Base-by-base conservation (phyloP, 2,329 filamentous ascomycete genomes). In the Atkinsonella hypoxylon region DNA sequence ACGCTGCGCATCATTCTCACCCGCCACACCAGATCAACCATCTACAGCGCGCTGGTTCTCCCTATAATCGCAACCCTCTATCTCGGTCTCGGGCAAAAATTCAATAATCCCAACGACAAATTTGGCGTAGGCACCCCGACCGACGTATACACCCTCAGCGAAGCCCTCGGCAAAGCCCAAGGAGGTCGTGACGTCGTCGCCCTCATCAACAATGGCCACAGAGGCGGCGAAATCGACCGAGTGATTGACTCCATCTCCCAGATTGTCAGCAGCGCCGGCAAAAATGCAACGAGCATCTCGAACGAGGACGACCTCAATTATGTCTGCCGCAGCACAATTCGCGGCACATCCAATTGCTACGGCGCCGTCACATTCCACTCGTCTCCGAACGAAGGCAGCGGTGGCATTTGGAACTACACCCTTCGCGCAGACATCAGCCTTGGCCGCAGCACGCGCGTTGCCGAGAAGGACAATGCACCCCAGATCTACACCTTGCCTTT, bases 151-250 rank as follows among this genome's bases (percentile, higher is more conserved):
- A 76, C 79, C n/a, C 73, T 93, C 31, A 61, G 70, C 36, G 71
- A 84, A 55, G 86, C 81, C 1, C 72, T 94, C 22, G 61, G 64
- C 32, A 68, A 71, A 41, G 77, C 82, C 1, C 67, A 70, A 18
- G 74, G 75, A 6, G 64, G 67, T 17, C 75, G 85, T 57, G 66
- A 85, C 55, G 86, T 77, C 17, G 74, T 93, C 12, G 81, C 81
- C 20, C 86, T 94, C 53, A 81, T 91, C 48, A 82, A 90, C 61
- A 87, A 80, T 64, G 85, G 84, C n/a, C 68, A 78, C 49, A 71
- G 71, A 0, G 82, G 79, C 13, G 86, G 85, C 15, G 76, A 83
- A 51, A 87, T 91, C 50, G 79, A 83, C 49, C 68, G 70, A 12
- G 80, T 91, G 32, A 88, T 91, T 54, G 69, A 75, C 53, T 62